Base-by-base conservation (phyloP, 2,329 filamentous ascomycete genomes). In the Diaporthe vexans region DNA sequence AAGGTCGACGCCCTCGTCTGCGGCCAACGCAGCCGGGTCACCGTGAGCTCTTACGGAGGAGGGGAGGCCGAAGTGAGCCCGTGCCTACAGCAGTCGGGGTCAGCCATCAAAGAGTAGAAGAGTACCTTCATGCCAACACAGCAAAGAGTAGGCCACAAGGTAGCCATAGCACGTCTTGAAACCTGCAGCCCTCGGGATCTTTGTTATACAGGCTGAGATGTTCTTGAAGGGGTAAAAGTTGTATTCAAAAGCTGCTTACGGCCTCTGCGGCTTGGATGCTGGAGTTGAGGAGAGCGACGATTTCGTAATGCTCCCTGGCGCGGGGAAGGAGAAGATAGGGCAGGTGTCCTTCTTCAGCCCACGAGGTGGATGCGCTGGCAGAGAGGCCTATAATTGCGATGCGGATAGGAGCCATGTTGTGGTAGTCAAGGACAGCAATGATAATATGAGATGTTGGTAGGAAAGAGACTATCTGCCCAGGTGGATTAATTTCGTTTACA, bases 271-370 rank as follows among this genome's bases (percentile, higher is more conserved):
- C 84, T 9, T 83, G 81, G 51, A 84, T 79, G 15, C 81, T 84
- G 24, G 84, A 86, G 79, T 89, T 89, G 76, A 85, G 84, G 1
- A 89, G 81, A 10, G 87, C 87, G n/a, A 84, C 83, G 74, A 89
- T 85, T 40, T 85, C 80, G 78, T 88, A 89, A 8, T 82, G 79
- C 4, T 81, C 69, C 1, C 80, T 80, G 3, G 78, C 78, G 15
- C 76, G 77, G 2, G 85, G 73, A 37, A 82, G 82, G 1, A 81
- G 83, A 0, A 87, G 78, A 73, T 87, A 85, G 7, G 84, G 80
- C 11, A 56, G 56, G 6, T 78, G 77, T 26, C 81, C 83, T 84
- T 85, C 73, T 10, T 79, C 80, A 72, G 29, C 56, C 69, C 43
- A 71, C 9, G 59, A 56, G 37, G 63, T 52, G 10, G 21, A n/a